Evolutionary conservation across 768 basidiomycete genomes (phyloP).

Genomic region (Panaeolus cyanescens): DNA sequence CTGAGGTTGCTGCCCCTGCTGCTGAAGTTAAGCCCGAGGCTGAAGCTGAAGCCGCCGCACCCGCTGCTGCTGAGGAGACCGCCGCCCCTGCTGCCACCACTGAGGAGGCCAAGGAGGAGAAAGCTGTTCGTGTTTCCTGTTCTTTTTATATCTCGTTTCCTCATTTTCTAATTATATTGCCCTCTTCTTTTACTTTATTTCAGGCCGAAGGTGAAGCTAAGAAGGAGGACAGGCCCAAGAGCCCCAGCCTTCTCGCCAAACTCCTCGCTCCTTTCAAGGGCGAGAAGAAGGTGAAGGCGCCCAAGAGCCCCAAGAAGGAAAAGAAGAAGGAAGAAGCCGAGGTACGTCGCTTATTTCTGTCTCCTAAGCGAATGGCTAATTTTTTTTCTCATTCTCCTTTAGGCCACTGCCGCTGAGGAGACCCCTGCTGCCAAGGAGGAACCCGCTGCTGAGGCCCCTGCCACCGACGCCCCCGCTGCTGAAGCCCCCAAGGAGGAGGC

Average conservation of each 20-base stretch:
- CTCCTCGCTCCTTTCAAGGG: slow-evolving; percentile 80
- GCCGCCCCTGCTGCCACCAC: slow-evolving; percentile 17
- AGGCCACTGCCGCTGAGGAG: slow-evolving; percentile 45
- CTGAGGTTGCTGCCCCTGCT: slow-evolving; percentile 14
- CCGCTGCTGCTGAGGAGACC: slow-evolving; percentile 34
- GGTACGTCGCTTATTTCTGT: slow-evolving; percentile 33
- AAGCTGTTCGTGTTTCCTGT: slow-evolving; percentile 20
- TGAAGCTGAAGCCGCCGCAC: slow-evolving; percentile 50
- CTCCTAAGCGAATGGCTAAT: slow-evolving; percentile 3
- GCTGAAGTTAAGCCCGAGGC: slow-evolving; percentile 32
- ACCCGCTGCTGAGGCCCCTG: slow-evolving; percentile 45
- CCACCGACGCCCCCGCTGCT: slow-evolving; percentile 44
- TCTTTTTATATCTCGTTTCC: not conserved
- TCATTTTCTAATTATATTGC: not conserved
- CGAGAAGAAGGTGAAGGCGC: slow-evolving; percentile 66
- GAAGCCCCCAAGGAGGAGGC: slow-evolving; percentile 56
- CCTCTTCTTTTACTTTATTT: slow-evolving; percentile 3
- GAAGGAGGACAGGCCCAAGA: slow-evolving; percentile 84
- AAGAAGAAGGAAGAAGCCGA: slow-evolving; percentile 78
- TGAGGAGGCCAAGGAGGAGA: slow-evolving; percentile 20
- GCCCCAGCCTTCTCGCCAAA: slow-evolving; percentile 75
- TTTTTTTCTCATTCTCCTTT: slow-evolving; percentile 4
- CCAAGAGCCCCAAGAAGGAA: slow-evolving; percentile 81
- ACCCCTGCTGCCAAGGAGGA: slow-evolving; percentile 42
- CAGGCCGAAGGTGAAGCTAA: slow-evolving; percentile 56